Percentiles rank a stretch among this genome's conserved stretches.
phyloP scores from a whole-genome alignment of 73 alveolate genomes.

The Loxodes magnus region DNA sequence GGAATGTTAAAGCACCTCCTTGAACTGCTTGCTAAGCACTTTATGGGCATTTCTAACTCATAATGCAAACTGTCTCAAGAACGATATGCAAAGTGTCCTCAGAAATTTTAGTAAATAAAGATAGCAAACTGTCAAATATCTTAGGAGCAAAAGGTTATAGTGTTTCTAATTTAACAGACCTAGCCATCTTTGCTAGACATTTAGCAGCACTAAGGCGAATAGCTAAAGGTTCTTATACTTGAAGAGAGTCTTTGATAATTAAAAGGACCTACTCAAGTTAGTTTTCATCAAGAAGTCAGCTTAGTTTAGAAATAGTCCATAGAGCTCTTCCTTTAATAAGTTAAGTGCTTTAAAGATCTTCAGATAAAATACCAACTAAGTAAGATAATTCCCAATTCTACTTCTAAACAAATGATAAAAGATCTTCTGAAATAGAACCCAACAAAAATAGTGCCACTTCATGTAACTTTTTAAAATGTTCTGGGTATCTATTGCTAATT shows the following conservation, averaged over 20 bases:
- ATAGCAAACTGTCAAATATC: conserved; percentile 36
- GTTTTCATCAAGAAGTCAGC: conserved; percentile 24
- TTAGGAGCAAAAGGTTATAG: neutral
- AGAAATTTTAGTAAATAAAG: conserved; percentile 35
- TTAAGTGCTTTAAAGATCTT: no score
- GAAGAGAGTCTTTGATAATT: conserved; percentile 6
- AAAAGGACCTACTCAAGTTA: conserved; percentile 6
- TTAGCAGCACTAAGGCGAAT: conserved; percentile 33
- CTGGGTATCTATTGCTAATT: neutral
- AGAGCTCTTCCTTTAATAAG: conserved; percentile 42
- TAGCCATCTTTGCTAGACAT: conserved; percentile 22
- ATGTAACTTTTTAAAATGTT: conserved; percentile 30
- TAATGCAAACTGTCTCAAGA: conserved; percentile 58
- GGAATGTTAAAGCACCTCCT: conserved; percentile 45
- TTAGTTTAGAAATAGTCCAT: conserved; percentile 28
- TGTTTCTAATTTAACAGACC: conserved; percentile 24
- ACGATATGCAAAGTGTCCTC: conserved; percentile 69
- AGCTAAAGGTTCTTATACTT: conserved; percentile 2
- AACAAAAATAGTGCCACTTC: conserved; percentile 39
- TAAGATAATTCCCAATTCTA: no score
- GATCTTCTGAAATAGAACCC: conserved; percentile 43
- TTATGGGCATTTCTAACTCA: conserved; percentile 44
- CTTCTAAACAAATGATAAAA: conserved; percentile 27
- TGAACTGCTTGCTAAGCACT: conserved; percentile 45
- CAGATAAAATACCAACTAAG: no score